A percentile compares a stretch with the other conserved stretches of the same genome.
These are phyloP conservation scores for Tulasnella sp. DNA, from an alignment of 768 basidiomycete genomes.

Conservation along the genomic window DNA sequence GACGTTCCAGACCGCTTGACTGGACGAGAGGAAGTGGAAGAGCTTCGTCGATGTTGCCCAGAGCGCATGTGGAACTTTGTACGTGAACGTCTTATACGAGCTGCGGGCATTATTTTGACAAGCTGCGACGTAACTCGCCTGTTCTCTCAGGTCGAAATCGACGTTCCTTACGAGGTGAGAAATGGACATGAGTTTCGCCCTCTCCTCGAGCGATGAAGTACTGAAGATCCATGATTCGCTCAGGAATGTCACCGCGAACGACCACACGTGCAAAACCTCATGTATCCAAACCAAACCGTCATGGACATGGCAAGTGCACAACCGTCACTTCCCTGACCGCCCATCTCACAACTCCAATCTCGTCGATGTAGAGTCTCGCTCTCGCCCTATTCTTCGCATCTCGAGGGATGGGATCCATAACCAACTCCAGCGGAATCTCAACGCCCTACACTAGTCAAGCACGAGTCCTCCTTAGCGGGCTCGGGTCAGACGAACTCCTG, in stretches of 20 bases:
- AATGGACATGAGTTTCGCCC: background rate
- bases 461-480: constrained; percentile 73
- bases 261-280: constrained; percentile 47
- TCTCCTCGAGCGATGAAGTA: background rate
- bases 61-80: constrained; percentile 85
- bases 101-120: background rate
- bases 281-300: constrained; percentile 70
- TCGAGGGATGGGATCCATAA: constrained; percentile 48
- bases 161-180: constrained; percentile 67
- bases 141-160: constrained; percentile 55
- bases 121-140: no score
- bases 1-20: constrained; percentile 83
- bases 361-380: constrained; percentile 75
- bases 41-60: constrained; percentile 65
- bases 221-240: constrained; percentile 7
- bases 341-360: background rate
- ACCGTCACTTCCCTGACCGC: background rate
- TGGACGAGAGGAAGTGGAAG: constrained; percentile 65
- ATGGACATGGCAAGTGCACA: constrained; percentile 69
- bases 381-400: constrained; percentile 91
- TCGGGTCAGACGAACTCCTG: constrained; percentile 91
- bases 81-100: constrained; percentile 19
- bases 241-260: constrained; percentile 59
- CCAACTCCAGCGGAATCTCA: constrained; percentile 30
- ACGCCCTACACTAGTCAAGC: constrained; percentile 59